Conservation (phyloP, 2,329 filamentous ascomycete species). For the Pseudogymnoascus sp. region DNA sequence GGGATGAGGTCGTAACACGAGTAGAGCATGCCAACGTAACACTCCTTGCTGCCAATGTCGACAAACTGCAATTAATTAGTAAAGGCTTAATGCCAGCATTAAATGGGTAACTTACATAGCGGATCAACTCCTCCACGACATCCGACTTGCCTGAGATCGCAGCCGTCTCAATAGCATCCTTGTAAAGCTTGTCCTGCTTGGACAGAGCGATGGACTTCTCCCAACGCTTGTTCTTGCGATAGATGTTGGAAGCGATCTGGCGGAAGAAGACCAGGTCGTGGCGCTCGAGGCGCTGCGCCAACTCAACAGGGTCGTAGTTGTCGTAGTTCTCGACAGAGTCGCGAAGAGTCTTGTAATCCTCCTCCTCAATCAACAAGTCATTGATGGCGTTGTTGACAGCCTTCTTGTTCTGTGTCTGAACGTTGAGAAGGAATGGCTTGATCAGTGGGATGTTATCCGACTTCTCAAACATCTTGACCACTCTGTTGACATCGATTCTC, state of each 20-base stretch:
- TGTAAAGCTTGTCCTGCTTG: conserved; percentile 99
- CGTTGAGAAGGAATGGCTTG: conserved; percentile 96
- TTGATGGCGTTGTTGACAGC: conserved; percentile 98
- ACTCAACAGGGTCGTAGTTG: conserved; percentile 93
- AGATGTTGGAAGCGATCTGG: conserved; percentile 96
- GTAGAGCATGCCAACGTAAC: conserved; percentile 99
- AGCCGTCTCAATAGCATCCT: conserved; percentile 96
- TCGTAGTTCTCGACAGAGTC: conserved; percentile 99
- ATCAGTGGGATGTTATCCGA: conserved; percentile 97
- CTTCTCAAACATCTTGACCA: conserved; percentile 98
- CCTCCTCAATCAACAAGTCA: conserved; percentile 94
- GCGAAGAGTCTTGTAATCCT: conserved; percentile 96
- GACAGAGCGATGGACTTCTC: conserved; percentile 97
- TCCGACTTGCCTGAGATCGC: conserved; percentile 86
- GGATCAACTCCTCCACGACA: conserved; percentile 89
- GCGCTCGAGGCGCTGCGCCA: conserved; percentile 89
- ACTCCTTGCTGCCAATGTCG: conserved; percentile 97
- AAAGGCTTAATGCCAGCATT: conserved; percentile 29
- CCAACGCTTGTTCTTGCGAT: conserved; percentile 99
- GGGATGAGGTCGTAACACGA: conserved; percentile 96
- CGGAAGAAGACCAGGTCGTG: conserved; percentile 99
- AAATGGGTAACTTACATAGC: conserved; percentile 70
- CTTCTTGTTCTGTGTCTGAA: conserved; percentile 96
- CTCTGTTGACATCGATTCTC: conserved; percentile 94
- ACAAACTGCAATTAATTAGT: conserved; percentile 63